Conservation (phyloP, 768 basidiomycete genomes). For the Pisolithus marmoratus region DNA sequence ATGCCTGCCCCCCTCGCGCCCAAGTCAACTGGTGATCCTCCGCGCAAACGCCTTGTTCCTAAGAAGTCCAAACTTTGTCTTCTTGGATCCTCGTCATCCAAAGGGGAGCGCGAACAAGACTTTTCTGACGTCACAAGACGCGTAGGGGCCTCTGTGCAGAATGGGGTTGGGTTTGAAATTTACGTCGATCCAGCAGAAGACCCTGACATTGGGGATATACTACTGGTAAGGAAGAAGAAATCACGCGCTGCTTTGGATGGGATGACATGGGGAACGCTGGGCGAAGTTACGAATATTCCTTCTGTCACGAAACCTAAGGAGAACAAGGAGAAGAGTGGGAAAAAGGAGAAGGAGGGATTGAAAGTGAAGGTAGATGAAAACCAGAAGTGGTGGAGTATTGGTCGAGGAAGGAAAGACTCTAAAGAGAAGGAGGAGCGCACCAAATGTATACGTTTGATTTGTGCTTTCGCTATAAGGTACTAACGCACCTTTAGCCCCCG, state of each 20-base stretch:
- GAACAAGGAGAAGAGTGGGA: conserved; percentile 31
- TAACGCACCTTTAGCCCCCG: conserved; percentile 36
- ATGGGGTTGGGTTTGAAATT: conserved; percentile 43
- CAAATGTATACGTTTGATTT: conserved; percentile 18
- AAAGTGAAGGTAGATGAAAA: conserved; percentile 43
- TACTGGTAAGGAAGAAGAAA: conserved; percentile 76
- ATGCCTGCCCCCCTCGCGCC: conserved; percentile 25
- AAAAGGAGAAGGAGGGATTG: conserved; percentile 30
- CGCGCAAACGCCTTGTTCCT: conserved; percentile 54
- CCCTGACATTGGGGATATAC: conserved; percentile 61
- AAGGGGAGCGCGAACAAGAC: conserved; percentile 36
- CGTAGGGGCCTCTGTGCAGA: conserved; percentile 27
- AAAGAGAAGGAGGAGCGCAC: conserved; percentile 52
- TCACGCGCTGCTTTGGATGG: conserved; percentile 55
- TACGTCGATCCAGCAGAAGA: conserved; percentile 61
- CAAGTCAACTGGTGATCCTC: conserved; percentile 13
- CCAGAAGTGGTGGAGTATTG: conserved; percentile 81
- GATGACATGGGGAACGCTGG: conserved; percentile 48
- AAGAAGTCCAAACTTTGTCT: conserved; percentile 65
- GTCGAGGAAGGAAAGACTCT: conserved; percentile 66
- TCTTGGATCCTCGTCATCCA: conserved; percentile 26
- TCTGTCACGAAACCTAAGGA: conserved; percentile 16
- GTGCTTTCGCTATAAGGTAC: neutral
- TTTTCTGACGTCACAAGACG: conserved; percentile 57
- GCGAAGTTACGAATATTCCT: conserved; percentile 57